These are phyloP conservation scores for Cytospora piceicola DNA, from an alignment of 2,329 filamentous ascomycete genomes.

Conservation along the genomic window DNA sequence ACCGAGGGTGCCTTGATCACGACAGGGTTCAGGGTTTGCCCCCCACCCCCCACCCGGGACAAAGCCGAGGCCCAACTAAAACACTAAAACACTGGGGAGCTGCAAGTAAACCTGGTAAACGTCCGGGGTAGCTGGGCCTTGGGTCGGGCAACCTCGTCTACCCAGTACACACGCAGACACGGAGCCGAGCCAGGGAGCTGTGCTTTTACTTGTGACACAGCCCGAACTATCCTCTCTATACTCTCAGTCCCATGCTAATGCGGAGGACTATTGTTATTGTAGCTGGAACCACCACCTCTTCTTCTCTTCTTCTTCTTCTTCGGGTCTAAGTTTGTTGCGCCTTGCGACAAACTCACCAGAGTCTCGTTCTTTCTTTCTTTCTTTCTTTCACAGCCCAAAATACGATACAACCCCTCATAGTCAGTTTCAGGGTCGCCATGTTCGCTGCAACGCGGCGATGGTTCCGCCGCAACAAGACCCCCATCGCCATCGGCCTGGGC, in stretches of 20 bases:
- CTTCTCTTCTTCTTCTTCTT: constrained; percentile 1
- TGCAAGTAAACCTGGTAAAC: constrained; percentile 11
- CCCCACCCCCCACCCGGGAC: not conserved
- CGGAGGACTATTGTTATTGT: not conserved
- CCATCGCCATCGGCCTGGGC: constrained; percentile 84
- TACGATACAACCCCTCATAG: not conserved
- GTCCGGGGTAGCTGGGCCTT: constrained; percentile 41
- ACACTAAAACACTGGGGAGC: constrained; percentile 10
- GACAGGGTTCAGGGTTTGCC: not conserved
- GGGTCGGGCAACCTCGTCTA: constrained; percentile 23
- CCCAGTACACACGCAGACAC: not conserved
- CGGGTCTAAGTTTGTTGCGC: no score
- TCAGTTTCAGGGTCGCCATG: constrained; percentile 46
- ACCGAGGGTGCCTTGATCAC: not conserved
- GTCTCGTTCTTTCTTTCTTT: no score
- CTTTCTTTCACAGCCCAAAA: not conserved
- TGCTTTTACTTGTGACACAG: constrained; percentile 22
- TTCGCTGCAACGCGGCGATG: constrained; percentile 79
- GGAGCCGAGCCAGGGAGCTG: no score
- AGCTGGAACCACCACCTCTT: not conserved
- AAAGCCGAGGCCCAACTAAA: constrained; percentile 24
- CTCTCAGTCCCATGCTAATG: not conserved
- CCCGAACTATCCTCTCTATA: not conserved
- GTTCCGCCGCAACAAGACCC: constrained; percentile 89
- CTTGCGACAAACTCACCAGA: no score